Evolutionary conservation across 2,329 filamentous ascomycete species (phyloP), one percentile per base, ranked within the genome.

Genomic region (Alternaria incomplexa): DNA sequence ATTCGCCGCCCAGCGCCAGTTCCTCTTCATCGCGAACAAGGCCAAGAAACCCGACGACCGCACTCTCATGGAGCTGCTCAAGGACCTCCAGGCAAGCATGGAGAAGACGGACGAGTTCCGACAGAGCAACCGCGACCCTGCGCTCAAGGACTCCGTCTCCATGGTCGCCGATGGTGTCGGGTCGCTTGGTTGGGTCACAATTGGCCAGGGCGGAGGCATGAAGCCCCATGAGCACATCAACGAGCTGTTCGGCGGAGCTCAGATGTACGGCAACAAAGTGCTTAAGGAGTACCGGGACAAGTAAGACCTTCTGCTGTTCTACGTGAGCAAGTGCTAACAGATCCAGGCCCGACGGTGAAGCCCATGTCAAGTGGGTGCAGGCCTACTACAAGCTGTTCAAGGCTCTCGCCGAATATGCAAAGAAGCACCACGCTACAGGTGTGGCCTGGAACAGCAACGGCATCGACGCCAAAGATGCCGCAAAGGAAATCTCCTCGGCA

Each of bases 241-340:
- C 50, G 94, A 97, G 71, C 90, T 90, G 62, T 85, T 97, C 20
- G 90, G 90, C 28, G 91, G 93, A 54, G 93, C 94, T 44, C 91
- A 98, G 79, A 97, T 97, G 83, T 97, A 93, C 73, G 96, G 96
- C 32, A 98, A 99, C 83, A 89, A 94, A 72, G 92, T 99, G 40
- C 83, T 98, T 71, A 97, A 93, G 82, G 91, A 96, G 73, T 90
- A 91, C 80, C 97, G 96, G 82, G 94, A 92, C 67, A 91, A 89
- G 89, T 91, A 78, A 71, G 86, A 9, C 71, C 43, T 23, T 12
- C 22, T 5, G 5, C 13, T 22, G 17, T 22, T n/a, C 45, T 51
- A 28, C 17, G 15, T 3, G n/a, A 23, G 6, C 9, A 7, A 28
- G 36, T 56, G 45, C 72, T 77, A 56, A 76, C 66, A 57, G 40